Conservation (phyloP, 2,329 filamentous ascomycete genomes). For the Ceratocystis eucalypticola region DNA sequence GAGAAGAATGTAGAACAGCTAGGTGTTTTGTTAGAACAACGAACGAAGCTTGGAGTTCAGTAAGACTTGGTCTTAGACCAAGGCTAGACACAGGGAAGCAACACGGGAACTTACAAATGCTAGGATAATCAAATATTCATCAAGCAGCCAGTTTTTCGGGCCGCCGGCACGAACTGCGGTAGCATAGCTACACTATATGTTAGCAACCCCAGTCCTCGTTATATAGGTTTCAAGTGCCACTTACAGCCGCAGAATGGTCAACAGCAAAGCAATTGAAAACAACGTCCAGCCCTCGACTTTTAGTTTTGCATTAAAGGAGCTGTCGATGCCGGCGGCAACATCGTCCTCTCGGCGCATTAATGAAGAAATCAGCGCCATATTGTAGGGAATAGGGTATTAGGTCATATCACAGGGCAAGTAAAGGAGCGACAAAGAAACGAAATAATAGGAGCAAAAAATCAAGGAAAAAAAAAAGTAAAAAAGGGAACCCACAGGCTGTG, state of each 20-base stretch:
- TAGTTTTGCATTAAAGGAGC: conserved; percentile 13
- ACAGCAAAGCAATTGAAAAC: conserved; percentile 14
- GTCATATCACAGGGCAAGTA: not conserved
- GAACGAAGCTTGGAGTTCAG: not conserved
- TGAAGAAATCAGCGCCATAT: conserved; percentile 6
- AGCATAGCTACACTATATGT: conserved; percentile 12
- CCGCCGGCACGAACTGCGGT: conserved; percentile 16
- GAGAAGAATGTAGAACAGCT: conserved; percentile 34
- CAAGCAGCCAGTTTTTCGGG: conserved; percentile 17
- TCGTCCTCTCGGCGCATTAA: conserved; percentile 12
- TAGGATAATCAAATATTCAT: conserved; percentile 16
- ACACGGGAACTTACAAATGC: conserved; percentile 15
- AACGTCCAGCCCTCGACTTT: conserved; percentile 16
- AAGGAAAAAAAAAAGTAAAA: not conserved
- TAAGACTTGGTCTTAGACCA: not conserved
- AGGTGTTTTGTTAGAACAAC: not conserved
- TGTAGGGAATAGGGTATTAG: not conserved
- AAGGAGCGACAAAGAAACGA: not conserved
- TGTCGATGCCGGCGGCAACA: conserved; percentile 15
- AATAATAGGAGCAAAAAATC: not conserved
- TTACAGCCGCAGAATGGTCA: conserved; percentile 17
- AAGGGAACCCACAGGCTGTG: not conserved
- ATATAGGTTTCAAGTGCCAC: not conserved
- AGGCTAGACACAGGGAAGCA: not conserved
- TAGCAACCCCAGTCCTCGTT: not conserved